Evolutionary conservation across 345 rosid genomes (phyloP).

Genomic region (Streptanthus diversifolius): DNA sequence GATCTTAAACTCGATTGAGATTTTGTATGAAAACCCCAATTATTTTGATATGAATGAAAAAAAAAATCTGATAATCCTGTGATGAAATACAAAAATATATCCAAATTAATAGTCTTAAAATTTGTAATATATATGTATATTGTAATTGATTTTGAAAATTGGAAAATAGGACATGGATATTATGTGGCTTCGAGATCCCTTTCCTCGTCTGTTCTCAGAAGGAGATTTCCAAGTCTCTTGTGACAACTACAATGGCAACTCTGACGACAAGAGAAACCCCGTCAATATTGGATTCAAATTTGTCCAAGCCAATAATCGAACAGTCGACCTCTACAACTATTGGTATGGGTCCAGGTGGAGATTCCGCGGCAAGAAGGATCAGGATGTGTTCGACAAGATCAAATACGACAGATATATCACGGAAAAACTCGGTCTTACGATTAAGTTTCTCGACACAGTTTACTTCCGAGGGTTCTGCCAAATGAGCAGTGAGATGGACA

Average conservation of each 20-base stretch:
- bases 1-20: no score
- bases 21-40: no score
- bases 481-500: not conserved
- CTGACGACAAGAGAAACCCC: not conserved
- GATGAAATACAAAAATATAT: no score
- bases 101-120: not conserved
- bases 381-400: not conserved
- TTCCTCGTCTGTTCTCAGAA: not conserved
- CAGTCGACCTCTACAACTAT: not conserved
- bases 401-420: not conserved
- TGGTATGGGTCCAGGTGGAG: not conserved
- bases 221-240: not conserved
- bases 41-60: no score
- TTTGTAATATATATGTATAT: not conserved
- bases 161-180: not conserved
- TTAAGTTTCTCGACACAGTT: not conserved
- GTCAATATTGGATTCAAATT: not conserved
- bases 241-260: not conserved
- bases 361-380: not conserved
- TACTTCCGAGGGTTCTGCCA: constrained; percentile 9
- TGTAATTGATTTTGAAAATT: not conserved
- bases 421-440: not conserved
- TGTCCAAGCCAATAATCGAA: not conserved
- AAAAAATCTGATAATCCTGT: no score
- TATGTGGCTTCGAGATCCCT: not conserved